A percentile compares a stretch with the other conserved stretches of the same genome.
Evolutionary conservation across 2,329 filamentous ascomycete genomes (phyloP).

Genomic region (Fusarium albidum): DNA sequence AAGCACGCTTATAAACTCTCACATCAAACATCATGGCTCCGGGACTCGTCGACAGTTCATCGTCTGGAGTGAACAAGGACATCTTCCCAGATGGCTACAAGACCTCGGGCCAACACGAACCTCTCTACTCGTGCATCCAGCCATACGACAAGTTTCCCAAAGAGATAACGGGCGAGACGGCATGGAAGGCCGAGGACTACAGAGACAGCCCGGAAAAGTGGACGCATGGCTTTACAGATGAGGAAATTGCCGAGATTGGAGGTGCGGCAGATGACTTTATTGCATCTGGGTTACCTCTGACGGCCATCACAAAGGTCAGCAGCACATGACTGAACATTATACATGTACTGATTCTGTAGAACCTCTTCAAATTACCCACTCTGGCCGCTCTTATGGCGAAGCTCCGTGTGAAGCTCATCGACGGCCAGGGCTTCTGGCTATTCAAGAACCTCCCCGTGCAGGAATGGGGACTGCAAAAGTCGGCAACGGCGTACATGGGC

Average conservation of each 20-base stretch:
- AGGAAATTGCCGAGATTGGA: slow-evolving; percentile 16
- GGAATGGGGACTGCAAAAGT: slow-evolving; percentile 79
- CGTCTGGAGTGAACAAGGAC: no score
- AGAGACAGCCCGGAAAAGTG: slow-evolving; percentile 70
- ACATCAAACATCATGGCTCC: neutral
- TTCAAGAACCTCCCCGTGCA: slow-evolving; percentile 84
- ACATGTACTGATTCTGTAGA: no score
- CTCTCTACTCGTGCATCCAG: slow-evolving; percentile 69
- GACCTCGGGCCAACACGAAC: slow-evolving; percentile 75
- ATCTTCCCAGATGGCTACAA: slow-evolving; percentile 57
- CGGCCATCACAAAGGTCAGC: slow-evolving; percentile 15
- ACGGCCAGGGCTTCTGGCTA: slow-evolving; percentile 89
- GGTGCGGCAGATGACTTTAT: slow-evolving; percentile 15
- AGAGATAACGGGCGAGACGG: slow-evolving; percentile 74
- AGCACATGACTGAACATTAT: neutral
- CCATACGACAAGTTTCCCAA: slow-evolving; percentile 76
- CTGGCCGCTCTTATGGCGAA: slow-evolving; percentile 40
- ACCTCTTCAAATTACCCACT: slow-evolving; percentile 49
- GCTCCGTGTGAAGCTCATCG: slow-evolving; percentile 57
- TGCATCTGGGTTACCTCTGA: slow-evolving; percentile 10
- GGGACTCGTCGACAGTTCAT: neutral
- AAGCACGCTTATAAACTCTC: neutral
- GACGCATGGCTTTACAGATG: slow-evolving; percentile 72
- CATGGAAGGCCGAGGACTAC: slow-evolving; percentile 76
- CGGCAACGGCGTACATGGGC: slow-evolving; percentile 85